Evolutionary conservation across 768 basidiomycete species (phyloP), one percentile per base, ranked within the genome.

Genomic region (Kwoniella mangroviensis): DNA sequence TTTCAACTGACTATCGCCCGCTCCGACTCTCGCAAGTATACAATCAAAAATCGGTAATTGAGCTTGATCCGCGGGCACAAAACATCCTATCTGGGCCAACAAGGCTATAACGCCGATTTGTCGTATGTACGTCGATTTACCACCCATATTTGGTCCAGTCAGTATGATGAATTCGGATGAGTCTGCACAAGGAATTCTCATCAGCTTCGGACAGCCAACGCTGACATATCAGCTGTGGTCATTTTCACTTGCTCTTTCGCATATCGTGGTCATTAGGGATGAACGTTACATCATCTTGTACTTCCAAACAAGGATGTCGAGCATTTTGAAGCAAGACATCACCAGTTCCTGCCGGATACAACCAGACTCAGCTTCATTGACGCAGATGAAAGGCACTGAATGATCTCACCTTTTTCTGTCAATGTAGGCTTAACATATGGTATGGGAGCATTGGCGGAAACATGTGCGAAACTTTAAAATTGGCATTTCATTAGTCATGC

Each of bases 121-220:
- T n/a, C 77, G 91, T 75, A 98, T 96, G 77, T 95, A 98, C 0
- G 96, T 98, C 58, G 92, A 94, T 84, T 99, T 99, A 69, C 97
- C 97, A 63, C 97, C 97, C 92, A 98, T 98, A 83, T 99, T 99
- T 0, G 97, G 97, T 5, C 97, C 97, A 22, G 96, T 98, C 74
- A 98, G 95, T 65, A 98, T 95, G 71, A 93, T 90, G 84, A 99
- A 95, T 82, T 98, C 96, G 74, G 92, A 93, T 70, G 90, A 86
- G 64, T 88, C 92, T 92, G 68, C 24, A n/a, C n/a, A n/a, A n/a
- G n/a, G n/a, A n/a, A n/a, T n/a, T n/a, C n/a, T n/a, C n/a, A n/a
- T n/a, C n/a, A n/a, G n/a, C n/a, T n/a, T n/a, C n/a, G n/a, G n/a
- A n/a, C n/a, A n/a, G n/a, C n/a, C n/a, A n/a, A n/a, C n/a, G n/a